Conservation (phyloP, 345 rosid species). For the Luvunga scandens region DNA sequence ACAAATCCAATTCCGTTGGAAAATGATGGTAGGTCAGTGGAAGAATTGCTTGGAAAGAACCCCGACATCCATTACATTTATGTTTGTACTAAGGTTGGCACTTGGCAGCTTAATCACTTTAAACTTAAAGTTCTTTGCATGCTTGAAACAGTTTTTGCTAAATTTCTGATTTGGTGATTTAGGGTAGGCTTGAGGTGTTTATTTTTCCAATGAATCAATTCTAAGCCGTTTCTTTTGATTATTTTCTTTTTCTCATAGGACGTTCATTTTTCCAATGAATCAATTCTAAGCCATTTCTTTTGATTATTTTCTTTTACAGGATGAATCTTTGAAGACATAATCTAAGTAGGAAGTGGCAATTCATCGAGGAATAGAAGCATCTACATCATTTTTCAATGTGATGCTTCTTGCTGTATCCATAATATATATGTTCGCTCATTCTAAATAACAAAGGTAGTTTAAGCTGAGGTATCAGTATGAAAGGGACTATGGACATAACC, state of each 20-base stretch:
- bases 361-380: constrained; percentile 10
- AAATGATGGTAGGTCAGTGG: constrained; percentile 51
- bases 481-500: neutral
- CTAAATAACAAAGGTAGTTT: constrained; percentile 8
- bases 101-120: too few relatives aligned
- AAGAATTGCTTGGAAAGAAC: constrained; percentile 58
- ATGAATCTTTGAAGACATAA: constrained; percentile 22
- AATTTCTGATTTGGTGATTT: neutral
- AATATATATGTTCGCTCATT: neutral
- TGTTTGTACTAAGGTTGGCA: constrained; percentile 57
- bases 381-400: constrained; percentile 1
- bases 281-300: constrained; percentile 12
- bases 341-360: constrained; percentile 17
- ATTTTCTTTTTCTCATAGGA: constrained; percentile 11
- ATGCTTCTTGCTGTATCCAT: constrained; percentile 11
- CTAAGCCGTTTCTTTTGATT: constrained; percentile 1
- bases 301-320: constrained; percentile 9
- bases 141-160: neutral
- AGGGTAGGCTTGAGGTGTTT: neutral
- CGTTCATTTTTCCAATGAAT: neutral
- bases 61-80: constrained; percentile 81
- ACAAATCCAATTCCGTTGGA: constrained; percentile 61
- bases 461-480: neutral
- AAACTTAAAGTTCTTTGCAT: neutral
- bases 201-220: constrained; percentile 7